A percentile compares a stretch with the other conserved stretches of the same genome.
phyloP scores from a whole-genome alignment of 768 basidiomycete species.

The Panellus pusillus region DNA sequence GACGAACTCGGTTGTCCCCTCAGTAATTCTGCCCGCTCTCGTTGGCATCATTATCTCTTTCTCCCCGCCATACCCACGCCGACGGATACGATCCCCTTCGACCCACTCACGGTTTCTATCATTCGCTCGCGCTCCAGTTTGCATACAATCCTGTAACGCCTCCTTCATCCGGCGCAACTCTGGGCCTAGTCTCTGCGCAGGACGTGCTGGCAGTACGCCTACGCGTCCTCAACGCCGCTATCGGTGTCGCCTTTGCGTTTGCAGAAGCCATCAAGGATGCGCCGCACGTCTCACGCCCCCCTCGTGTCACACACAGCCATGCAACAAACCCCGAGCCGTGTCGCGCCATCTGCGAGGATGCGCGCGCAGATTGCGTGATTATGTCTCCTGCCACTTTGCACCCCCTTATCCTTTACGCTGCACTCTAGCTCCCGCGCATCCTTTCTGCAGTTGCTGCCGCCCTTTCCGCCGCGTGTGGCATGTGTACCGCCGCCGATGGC shows the following conservation, averaged over 20 bases:
- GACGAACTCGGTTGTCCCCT: conserved; percentile 68
- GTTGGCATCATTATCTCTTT: conserved; percentile 65
- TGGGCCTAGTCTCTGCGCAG: conserved; percentile 34
- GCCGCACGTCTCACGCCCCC: too few relatives aligned
- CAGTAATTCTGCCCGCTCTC: conserved; percentile 57
- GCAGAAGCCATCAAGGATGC: conserved; percentile 60
- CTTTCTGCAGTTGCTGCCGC: too few relatives aligned
- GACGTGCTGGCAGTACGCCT: conserved; percentile 57
- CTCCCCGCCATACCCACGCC: conserved; percentile 33
- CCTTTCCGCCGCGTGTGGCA: too few relatives aligned
- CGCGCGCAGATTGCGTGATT: too few relatives aligned
- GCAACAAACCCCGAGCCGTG: too few relatives aligned
- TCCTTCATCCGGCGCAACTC: conserved; percentile 22
- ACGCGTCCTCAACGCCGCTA: conserved; percentile 54
- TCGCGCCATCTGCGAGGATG: too few relatives aligned
- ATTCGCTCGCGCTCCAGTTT: conserved; percentile 58
- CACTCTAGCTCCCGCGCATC: too few relatives aligned
- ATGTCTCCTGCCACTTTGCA: too few relatives aligned
- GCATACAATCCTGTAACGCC: conserved; percentile 50
- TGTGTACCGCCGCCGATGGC: too few relatives aligned
- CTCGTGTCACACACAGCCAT: too few relatives aligned
- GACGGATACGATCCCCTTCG: conserved; percentile 39
- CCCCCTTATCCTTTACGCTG: too few relatives aligned
- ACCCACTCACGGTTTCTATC: conserved; percentile 66
- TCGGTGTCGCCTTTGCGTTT: conserved; percentile 65